Percentiles rank a stretch among this genome's conserved stretches.
Conservation (phyloP, 2,329 filamentous ascomycete genomes). For the Allantophomopsis cytisporea region DNA sequence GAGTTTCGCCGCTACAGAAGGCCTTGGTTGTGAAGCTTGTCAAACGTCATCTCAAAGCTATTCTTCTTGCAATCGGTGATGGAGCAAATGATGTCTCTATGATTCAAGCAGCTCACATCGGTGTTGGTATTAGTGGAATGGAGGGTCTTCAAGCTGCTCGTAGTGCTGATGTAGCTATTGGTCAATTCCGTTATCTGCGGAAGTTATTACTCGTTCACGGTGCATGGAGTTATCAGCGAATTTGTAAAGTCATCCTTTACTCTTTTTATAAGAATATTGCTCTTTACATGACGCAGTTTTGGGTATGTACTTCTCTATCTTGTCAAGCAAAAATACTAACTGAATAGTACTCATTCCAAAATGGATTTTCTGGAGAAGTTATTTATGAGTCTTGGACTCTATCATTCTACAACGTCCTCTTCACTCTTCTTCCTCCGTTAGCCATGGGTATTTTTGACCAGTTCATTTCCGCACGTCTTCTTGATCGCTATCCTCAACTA, state of each 20-base stretch:
- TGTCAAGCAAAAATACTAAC: constrained; percentile 10
- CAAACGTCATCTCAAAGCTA: constrained; percentile 78
- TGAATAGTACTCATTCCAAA: constrained; percentile 83
- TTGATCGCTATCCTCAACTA: constrained; percentile 92
- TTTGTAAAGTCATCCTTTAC: constrained; percentile 94
- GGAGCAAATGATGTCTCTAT: constrained; percentile 99
- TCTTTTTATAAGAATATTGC: constrained; percentile 99
- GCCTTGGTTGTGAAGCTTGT: constrained; percentile 96
- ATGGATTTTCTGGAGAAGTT: constrained; percentile 92
- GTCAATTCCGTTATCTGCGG: constrained; percentile 86
- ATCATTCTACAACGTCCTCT: constrained; percentile 99
- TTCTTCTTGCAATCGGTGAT: constrained; percentile 90
- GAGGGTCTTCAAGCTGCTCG: constrained; percentile 94
- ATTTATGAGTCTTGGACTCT: constrained; percentile 99
- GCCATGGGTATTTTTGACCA: constrained; percentile 96
- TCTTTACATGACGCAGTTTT: constrained; percentile 98
- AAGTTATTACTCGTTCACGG: constrained; percentile 93
- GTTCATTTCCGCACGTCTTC: constrained; percentile 83
- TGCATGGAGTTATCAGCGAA: constrained; percentile 92
- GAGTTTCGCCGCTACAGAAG: constrained; percentile 94
- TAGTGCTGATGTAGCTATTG: constrained; percentile 91
- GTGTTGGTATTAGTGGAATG: constrained; percentile 91
- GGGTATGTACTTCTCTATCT: constrained; percentile 43
- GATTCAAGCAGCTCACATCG: constrained; percentile 98
- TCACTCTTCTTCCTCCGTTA: constrained; percentile 85